Base-by-base conservation (phyloP, 23 red algal species). In the Gracilariopsis chorda region DNA sequence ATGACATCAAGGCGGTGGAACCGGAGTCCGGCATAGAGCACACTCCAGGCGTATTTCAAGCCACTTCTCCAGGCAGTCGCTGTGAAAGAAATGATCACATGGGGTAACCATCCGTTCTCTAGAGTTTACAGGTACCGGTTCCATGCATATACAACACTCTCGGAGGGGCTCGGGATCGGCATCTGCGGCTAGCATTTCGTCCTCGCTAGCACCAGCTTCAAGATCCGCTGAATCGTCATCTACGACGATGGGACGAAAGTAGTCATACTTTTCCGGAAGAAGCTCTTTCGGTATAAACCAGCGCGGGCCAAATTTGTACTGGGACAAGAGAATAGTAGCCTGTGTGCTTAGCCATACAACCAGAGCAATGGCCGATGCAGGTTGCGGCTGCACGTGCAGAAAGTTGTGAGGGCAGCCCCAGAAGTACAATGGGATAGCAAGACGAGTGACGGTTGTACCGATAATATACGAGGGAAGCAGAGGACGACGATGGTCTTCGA, bases 261-360 rank as follows among this genome's bases (percentile, higher is more conserved):
- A 97, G 51, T 97, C 95, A 62, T 97, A 97, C 64, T 97, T 97
- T 56, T 80, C 89, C 28, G 95, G 95, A 6, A 92, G 84, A 56
- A 97, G 86, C 4, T 80, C 83, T 61, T 93, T 97, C 7, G 95
- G 95, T 14, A 97, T 89, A 41, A 97, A 97, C 90, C 95, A 97
- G 2, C 95, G 84, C 34, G 89, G 65, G 17, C 95, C 95, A 63
- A 76, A 97, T 42, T 79, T 77, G 79, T 89, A 87, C 78, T 97
- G 95, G 29, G 77, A 91, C 40, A 84, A 45, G 51, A 97, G 74
- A 67, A 92, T 69, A 5, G 53, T 27, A 37, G 90, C 90, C 41
- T 97, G 95, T 29, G 90, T 64, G 17, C 57, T 55, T 20, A 88
- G 78, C 95, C 95, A 97, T 7, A 51, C 83, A 20, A 93, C 77